Evolutionary conservation across 1,284 basidiomycete genomes (phyloP).

Genomic region (Pseudozyma hubeiensis): DNA sequence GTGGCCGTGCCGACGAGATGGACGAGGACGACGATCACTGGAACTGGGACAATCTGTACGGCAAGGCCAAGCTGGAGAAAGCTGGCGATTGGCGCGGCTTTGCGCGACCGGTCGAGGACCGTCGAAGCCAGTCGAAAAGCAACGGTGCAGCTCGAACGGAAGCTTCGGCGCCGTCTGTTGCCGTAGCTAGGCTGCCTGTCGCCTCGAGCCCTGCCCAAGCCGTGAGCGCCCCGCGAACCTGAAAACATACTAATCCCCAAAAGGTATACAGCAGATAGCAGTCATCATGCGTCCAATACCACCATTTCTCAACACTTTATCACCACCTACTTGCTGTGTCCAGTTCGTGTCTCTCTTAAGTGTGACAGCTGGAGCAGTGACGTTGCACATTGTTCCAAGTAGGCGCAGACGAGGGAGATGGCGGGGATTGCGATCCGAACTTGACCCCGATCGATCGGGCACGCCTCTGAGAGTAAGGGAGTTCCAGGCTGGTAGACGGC

Average conservation of each 20-base stretch:
- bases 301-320: neutral
- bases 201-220: slow-evolving; percentile 21
- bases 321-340: neutral
- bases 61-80: slow-evolving; percentile 47
- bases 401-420: too few species aligned
- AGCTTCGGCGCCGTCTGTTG: slow-evolving; percentile 3
- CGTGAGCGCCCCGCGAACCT: slow-evolving; percentile 36
- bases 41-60: slow-evolving; percentile 53
- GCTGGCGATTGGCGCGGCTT: slow-evolving; percentile 52
- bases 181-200: slow-evolving; percentile 5
- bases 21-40: slow-evolving; percentile 51
- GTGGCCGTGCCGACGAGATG: slow-evolving; percentile 40
- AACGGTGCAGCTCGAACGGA: slow-evolving; percentile 21
- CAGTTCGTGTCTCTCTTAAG: too few species aligned
- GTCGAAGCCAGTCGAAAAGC: slow-evolving; percentile 21
- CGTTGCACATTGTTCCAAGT: too few species aligned
- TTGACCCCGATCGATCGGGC: too few species aligned
- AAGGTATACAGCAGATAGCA: slow-evolving; percentile 2
- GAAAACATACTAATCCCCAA: slow-evolving; percentile 7
- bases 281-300: slow-evolving; percentile 2
- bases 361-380: too few species aligned
- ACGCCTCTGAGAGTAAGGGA: neutral
- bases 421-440: too few species aligned
- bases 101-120: slow-evolving; percentile 39
- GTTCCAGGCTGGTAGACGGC: neutral